Percentiles rank a stretch among this genome's conserved stretches.
These are phyloP conservation scores for Leishmania guyanensis DNA, from an alignment of 208 protist genomes.

Conservation along the genomic window DNA sequence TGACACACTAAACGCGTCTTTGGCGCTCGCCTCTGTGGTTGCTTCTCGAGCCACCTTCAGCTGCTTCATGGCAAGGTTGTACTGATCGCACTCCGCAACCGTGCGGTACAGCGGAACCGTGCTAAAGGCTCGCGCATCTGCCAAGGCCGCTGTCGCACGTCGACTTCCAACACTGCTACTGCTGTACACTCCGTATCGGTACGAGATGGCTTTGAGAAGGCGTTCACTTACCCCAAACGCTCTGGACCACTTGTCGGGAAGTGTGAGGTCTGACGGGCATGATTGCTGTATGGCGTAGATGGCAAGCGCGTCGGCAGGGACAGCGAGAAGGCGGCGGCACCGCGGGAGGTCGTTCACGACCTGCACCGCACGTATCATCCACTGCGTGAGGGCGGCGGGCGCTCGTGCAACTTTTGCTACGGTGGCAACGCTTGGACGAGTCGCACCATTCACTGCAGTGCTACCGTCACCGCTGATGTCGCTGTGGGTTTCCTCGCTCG, in stretches of 20 bases:
- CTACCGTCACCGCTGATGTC: background rate
- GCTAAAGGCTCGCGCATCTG: conserved; percentile 14
- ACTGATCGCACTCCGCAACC: conserved; percentile 17
- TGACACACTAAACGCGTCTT: background rate
- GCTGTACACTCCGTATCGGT: conserved; percentile 26
- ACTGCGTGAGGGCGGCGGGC: conserved; percentile 39
- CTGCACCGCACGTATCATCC: conserved; percentile 56
- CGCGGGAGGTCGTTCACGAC: conserved; percentile 81
- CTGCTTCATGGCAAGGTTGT: conserved; percentile 7
- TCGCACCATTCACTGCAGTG: too few relatives aligned
- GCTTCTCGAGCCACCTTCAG: background rate
- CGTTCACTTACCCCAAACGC: conserved; percentile 48
- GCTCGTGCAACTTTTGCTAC: background rate
- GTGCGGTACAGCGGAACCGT: conserved; percentile 30
- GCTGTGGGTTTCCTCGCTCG: background rate
- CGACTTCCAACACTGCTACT: conserved; percentile 2
- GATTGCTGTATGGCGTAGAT: conserved; percentile 60
- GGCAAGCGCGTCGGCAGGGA: conserved; percentile 50
- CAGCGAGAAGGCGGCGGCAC: conserved; percentile 32
- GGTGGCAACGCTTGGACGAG: background rate
- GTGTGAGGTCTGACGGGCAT: conserved; percentile 31
- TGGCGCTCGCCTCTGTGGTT: background rate
- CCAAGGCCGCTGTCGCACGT: conserved; percentile 6
- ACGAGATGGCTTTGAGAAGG: conserved; percentile 16
- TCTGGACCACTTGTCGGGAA: conserved; percentile 53